phyloP scores from a whole-genome alignment of 139 green algal species.

The Gonium pectorale region DNA sequence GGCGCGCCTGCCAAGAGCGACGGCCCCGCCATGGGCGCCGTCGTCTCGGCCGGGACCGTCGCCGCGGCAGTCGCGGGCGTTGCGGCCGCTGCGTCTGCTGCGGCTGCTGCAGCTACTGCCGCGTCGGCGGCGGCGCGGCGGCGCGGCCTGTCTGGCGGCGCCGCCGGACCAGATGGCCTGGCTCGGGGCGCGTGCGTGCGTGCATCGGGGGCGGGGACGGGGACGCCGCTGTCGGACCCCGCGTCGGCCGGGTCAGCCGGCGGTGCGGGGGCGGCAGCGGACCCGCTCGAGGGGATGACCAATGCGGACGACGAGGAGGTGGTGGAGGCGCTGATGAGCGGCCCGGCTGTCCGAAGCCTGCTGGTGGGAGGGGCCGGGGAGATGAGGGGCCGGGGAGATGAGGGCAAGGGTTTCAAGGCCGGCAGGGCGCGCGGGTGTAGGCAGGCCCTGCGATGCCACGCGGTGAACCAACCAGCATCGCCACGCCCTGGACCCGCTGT shows the following conservation, averaged over 20 bases:
- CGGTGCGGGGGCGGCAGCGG: not conserved
- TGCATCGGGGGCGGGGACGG: not conserved
- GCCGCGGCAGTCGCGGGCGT: no score
- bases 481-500: not conserved
- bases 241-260: not conserved
- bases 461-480: not conserved
- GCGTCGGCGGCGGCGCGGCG: not conserved
- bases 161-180: not conserved
- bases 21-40: no score
- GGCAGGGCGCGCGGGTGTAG: not conserved
- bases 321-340: not conserved
- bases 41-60: no score
- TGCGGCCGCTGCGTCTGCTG: no score
- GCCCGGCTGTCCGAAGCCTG: not conserved
- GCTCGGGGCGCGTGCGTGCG: not conserved
- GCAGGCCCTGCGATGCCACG: not conserved
- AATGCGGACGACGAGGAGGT: slow-evolving; percentile 32
- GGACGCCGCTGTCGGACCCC: not conserved
- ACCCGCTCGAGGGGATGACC: slow-evolving; percentile 6
- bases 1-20: no score
- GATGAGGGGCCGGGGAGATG: not conserved
- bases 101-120: no score
- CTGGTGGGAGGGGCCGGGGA: not conserved
- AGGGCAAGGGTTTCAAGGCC: not conserved
- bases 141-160: not conserved